A percentile compares a stretch with the other conserved stretches of the same genome.
Evolutionary conservation across 2,329 filamentous ascomycete genomes (phyloP).

Genomic region (Aspergillus amoenus): DNA sequence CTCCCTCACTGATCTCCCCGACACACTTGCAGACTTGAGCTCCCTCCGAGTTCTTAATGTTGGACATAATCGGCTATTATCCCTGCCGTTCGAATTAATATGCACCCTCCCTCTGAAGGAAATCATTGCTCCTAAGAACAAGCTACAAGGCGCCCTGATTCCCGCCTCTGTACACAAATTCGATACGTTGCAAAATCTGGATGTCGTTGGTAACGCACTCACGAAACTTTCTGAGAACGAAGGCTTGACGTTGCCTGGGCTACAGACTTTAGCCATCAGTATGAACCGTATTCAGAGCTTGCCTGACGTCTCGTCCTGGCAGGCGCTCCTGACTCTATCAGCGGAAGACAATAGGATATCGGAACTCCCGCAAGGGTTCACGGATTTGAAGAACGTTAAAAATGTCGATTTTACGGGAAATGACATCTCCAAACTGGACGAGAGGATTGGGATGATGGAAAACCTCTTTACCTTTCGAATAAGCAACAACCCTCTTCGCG

Average conservation of each 20-base stretch:
- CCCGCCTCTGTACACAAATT: constrained; percentile 59
- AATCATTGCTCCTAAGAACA: constrained; percentile 74
- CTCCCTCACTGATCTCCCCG: constrained; percentile 69
- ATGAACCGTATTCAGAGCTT: constrained; percentile 74
- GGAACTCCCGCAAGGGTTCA: constrained; percentile 74
- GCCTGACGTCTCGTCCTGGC: constrained; percentile 74
- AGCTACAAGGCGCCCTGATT: constrained; percentile 71
- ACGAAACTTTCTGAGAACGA: constrained; percentile 50
- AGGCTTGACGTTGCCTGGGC: constrained; percentile 63
- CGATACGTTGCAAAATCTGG: constrained; percentile 68
- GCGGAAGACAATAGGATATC: constrained; percentile 80
- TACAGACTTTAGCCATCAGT: constrained; percentile 74
- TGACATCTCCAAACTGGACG: constrained; percentile 72
- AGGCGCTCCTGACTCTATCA: constrained; percentile 68
- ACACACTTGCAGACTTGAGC: constrained; percentile 64
- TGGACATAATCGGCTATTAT: constrained; percentile 72
- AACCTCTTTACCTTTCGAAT: constrained; percentile 72
- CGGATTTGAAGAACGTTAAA: constrained; percentile 64
- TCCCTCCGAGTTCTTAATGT: constrained; percentile 76
- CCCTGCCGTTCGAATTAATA: constrained; percentile 69
- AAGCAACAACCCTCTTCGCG: constrained; percentile 84
- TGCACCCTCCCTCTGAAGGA: constrained; percentile 69
- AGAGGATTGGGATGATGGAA: constrained; percentile 77
- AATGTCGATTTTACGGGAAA: constrained; percentile 85
- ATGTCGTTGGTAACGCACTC: constrained; percentile 76